Evolutionary conservation across 1,139 yeast genomes (phyloP), one percentile per base, ranked within the genome.

Genomic region (Suzukiozyma palmioleophila): DNA sequence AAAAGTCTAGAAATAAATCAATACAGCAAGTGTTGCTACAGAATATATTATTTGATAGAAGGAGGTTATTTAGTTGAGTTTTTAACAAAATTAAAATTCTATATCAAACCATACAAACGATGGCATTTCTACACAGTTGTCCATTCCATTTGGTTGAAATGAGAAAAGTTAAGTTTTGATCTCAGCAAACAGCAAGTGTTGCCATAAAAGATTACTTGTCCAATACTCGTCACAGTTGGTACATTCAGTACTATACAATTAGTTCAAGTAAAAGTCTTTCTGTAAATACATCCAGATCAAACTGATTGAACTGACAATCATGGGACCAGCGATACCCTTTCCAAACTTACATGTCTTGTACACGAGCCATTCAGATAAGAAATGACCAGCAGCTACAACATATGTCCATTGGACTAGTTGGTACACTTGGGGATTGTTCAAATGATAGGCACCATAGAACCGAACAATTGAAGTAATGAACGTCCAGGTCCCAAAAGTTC

Each of bases 401-500:
- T 84, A 92, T n/a, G 95, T 81, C 62, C 85, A 83, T 54, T 87
- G 75, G 25, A 94, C 84, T 51, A 92, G 70, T 52, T 86, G 81
- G 60, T 79, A 92, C 39, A 89, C 77, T 47, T 81, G 84, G 22
- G 80, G 79, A 52, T 82, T 79, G 12, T 62, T 57, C 46, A 86
- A 66, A 57, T 85, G 70, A 62, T 83, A 84, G 6, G 98, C 95
- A 36, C 96, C 96, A 57, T 86, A 89, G 49, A 83, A 73, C 57
- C 98, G 79, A 37, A 92, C 81, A 33, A 92, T 71, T 2, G 96
- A 79, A 1, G 97, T 83, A 49, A 90, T 75, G 39, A 90, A 69
- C 0, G 98, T 92, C 98, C 98, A 92, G 1, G 98, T 92, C 25
- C 98, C 98, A 61, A 92, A 92, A 0, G 98, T 92, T 53, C 98